A percentile compares a stretch with the other conserved stretches of the same genome.
Evolutionary conservation across 345 rosid species (phyloP).

Genomic region (Anacardium occidentale): DNA sequence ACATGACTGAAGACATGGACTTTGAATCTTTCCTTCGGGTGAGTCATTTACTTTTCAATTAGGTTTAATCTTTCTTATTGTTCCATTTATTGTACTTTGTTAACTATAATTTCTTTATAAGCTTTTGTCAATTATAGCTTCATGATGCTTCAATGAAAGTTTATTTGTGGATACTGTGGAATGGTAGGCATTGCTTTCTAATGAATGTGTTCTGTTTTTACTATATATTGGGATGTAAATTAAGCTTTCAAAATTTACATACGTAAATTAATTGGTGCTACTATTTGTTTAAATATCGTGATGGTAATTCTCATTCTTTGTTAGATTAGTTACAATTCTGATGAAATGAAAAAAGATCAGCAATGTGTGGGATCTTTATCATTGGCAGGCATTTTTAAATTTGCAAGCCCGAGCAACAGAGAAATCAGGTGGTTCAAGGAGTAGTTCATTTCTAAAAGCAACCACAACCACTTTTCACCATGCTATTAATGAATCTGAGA

Average conservation of each 20-base stretch:
- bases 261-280: no score
- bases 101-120: no score
- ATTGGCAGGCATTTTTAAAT: slow-evolving; percentile 63
- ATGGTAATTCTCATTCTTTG: neutral
- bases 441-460: slow-evolving; percentile 70
- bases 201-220: neutral
- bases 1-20: slow-evolving; percentile 63
- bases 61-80: neutral
- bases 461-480: slow-evolving; percentile 90
- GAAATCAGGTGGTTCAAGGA: slow-evolving; percentile 59
- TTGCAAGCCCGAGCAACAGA: slow-evolving; percentile 62
- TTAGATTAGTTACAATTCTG: neutral
- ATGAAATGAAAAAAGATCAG: neutral
- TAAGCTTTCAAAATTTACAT: no score
- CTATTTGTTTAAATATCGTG: neutral
- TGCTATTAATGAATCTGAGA: slow-evolving; percentile 81
- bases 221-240: neutral
- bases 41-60: slow-evolving; percentile 22
- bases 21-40: slow-evolving; percentile 90
- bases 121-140: neutral
- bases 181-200: neutral
- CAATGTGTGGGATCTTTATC: slow-evolving; percentile 12
- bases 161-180: neutral
- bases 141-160: neutral
- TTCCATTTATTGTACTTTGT: neutral